These are phyloP conservation scores for Alternaria dauci DNA, from an alignment of 2,329 filamentous ascomycete genomes.

Conservation along the genomic window DNA sequence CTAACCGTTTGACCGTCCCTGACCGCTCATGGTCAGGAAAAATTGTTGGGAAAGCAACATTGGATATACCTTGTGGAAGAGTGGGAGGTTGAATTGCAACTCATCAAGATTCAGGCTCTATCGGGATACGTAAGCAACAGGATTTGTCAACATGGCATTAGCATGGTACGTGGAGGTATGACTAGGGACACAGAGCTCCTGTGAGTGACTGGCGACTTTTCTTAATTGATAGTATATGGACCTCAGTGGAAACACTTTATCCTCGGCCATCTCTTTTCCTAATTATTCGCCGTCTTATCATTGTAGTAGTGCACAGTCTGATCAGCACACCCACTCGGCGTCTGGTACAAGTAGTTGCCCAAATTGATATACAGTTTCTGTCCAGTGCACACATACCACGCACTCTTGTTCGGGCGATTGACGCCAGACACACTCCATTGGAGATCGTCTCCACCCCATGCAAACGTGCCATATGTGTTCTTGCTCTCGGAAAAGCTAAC, in stretches of 20 bases:
- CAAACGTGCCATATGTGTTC: constrained; percentile 65
- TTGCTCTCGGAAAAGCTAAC: constrained; percentile 62
- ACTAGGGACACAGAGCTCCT: no score
- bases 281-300: constrained; percentile 45
- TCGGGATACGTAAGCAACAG: no score
- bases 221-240: no score
- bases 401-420: constrained; percentile 63
- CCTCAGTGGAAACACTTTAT: not conserved
- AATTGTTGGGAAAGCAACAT: no score
- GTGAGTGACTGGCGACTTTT: no score
- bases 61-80: no score
- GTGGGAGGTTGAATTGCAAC: no score
- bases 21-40: not conserved
- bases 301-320: constrained; percentile 60
- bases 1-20: not conserved
- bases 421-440: constrained; percentile 62
- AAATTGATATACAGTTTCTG: constrained; percentile 66
- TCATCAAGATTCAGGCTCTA: no score
- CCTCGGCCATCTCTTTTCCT: not conserved
- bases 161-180: no score
- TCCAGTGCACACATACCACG: constrained; percentile 66
- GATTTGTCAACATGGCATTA: no score
- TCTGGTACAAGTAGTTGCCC: constrained; percentile 66
- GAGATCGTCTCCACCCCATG: constrained; percentile 66
- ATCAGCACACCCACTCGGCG: constrained; percentile 65